Percentiles rank a stretch among this genome's conserved stretches.
Evolutionary conservation across 345 rosid genomes (phyloP).

Genomic region (Eucalyptus cladocalyx): DNA sequence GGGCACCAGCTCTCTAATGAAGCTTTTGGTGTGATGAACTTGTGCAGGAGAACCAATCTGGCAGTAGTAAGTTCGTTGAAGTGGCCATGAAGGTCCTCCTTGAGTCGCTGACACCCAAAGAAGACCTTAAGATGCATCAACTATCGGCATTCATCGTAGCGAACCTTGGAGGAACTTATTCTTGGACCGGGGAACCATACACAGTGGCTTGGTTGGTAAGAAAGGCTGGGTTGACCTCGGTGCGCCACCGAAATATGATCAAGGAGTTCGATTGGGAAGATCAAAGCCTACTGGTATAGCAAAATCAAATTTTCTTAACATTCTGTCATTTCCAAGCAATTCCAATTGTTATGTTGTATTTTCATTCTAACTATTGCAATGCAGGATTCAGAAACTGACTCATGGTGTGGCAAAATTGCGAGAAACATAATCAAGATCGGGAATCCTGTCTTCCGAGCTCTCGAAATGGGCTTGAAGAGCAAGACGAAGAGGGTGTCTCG

Average conservation of each 20-base stretch:
- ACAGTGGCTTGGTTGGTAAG: conserved; percentile 79
- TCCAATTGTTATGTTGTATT: background rate
- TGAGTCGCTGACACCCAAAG: conserved; percentile 29
- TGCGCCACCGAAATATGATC: conserved; percentile 58
- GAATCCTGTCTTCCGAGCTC: conserved; percentile 36
- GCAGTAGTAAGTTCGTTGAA: conserved; percentile 28
- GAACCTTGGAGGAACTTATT: conserved; percentile 81
- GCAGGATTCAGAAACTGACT: conserved; percentile 63
- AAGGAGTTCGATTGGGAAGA: conserved; percentile 72
- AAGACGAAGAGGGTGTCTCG: conserved; percentile 42
- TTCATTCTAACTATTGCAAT: background rate
- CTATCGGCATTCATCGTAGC: conserved; percentile 57
- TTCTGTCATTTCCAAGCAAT: background rate
- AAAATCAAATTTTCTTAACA: background rate
- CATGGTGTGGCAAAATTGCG: conserved; percentile 66
- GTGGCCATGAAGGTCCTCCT: conserved; percentile 49
- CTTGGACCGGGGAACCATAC: conserved; percentile 84
- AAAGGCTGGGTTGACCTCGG: conserved; percentile 67
- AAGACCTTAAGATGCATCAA: conserved; percentile 25
- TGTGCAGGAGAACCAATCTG: conserved; percentile 48
- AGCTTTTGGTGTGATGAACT: background rate
- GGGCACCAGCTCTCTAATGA: background rate
- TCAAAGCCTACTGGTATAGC: conserved; percentile 50
- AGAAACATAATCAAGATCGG: conserved; percentile 38
- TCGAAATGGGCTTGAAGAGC: conserved; percentile 57